Evolutionary conservation across 257 asterid species (phyloP).

Genomic region (Rehmannia glutinosa): DNA sequence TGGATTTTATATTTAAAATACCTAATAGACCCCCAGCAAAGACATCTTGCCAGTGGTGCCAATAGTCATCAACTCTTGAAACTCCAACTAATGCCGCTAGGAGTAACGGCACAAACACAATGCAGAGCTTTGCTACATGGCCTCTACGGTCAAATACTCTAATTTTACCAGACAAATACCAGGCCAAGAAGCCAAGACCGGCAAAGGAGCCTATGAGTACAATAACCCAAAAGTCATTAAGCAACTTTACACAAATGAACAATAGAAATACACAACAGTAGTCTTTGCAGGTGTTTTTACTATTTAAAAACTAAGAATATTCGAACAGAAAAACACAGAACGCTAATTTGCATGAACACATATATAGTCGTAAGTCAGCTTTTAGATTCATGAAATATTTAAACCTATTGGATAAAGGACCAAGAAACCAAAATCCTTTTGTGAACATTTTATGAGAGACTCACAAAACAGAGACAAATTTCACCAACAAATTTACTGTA

Average conservation of each 20-base stretch:
- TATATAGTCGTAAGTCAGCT: neutral
- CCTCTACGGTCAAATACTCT: slow-evolving; percentile 68
- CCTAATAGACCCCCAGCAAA: slow-evolving; percentile 72
- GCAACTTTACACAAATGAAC: slow-evolving; percentile 2
- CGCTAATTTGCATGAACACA: neutral
- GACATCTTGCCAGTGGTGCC: slow-evolving; percentile 92
- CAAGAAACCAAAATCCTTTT: neutral
- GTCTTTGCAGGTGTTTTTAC: neutral
- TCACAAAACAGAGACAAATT: neutral
- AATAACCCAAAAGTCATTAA: slow-evolving; percentile 14
- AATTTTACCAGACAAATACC: slow-evolving; percentile 73
- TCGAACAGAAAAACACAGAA: neutral
- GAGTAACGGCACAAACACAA: slow-evolving; percentile 61
- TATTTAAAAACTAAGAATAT: neutral
- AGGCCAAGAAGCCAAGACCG: slow-evolving; percentile 77
- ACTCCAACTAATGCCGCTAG: slow-evolving; percentile 73
- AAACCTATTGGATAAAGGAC: slow-evolving; percentile 2
- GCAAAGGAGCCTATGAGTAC: slow-evolving; percentile 75
- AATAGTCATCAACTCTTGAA: slow-evolving; percentile 83
- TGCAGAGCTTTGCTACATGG: slow-evolving; percentile 73
- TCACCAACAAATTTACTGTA: neutral
- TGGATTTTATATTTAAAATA: slow-evolving; percentile 19
- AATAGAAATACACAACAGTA: neutral
- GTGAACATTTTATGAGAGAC: neutral
- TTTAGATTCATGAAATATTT: neutral